A percentile compares a stretch with the other conserved stretches of the same genome.
These are phyloP conservation scores for Cordyceps sp. DNA, from an alignment of 2,329 filamentous ascomycete genomes.

Conservation along the genomic window DNA sequence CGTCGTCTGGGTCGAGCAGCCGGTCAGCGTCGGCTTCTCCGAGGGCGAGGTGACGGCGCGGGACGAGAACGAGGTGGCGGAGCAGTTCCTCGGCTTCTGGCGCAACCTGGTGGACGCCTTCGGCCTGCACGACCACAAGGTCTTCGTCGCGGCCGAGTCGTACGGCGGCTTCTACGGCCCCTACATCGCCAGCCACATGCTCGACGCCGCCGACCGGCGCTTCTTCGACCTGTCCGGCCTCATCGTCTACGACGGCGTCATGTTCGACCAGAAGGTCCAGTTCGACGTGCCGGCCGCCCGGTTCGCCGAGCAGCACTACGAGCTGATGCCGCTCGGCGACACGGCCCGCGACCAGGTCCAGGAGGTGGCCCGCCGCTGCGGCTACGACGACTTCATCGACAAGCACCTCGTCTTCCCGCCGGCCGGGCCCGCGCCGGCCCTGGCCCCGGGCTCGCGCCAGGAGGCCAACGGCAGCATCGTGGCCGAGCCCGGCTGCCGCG, in stretches of 20 bases:
- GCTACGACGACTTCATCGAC: conserved; percentile 43
- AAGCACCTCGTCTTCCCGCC: conserved; percentile 54
- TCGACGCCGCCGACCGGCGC: conserved; percentile 46
- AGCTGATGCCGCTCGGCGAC: conserved; percentile 47
- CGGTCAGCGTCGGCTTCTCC: conserved; percentile 50
- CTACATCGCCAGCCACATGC: conserved; percentile 57
- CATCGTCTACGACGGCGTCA: conserved; percentile 56
- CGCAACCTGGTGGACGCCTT: conserved; percentile 63
- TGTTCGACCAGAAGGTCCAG: conserved; percentile 32
- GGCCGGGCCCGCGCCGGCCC: conserved; percentile 40
- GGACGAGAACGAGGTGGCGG: conserved; percentile 49
- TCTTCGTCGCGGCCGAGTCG: conserved; percentile 57
- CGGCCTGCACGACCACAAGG: conserved; percentile 45
- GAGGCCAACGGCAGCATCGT: conserved; percentile 11
- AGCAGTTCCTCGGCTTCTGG: conserved; percentile 64
- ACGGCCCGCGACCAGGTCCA: conserved; percentile 35
- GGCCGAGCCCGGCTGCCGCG: conserved; percentile 31
- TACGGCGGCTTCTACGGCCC: conserved; percentile 55
- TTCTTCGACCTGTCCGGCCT: conserved; percentile 54
- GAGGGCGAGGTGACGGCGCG: conserved; percentile 46
- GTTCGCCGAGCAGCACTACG: conserved; percentile 43
- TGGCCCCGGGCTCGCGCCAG: conserved; percentile 24
- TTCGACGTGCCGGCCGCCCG: conserved; percentile 31
- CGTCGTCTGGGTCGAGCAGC: conserved; percentile 60
- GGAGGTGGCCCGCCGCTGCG: conserved; percentile 36